Evolutionary conservation across 257 asterid species (phyloP), one percentile per base, ranked within the genome.

Genomic region (Orobanche coerulescens): DNA sequence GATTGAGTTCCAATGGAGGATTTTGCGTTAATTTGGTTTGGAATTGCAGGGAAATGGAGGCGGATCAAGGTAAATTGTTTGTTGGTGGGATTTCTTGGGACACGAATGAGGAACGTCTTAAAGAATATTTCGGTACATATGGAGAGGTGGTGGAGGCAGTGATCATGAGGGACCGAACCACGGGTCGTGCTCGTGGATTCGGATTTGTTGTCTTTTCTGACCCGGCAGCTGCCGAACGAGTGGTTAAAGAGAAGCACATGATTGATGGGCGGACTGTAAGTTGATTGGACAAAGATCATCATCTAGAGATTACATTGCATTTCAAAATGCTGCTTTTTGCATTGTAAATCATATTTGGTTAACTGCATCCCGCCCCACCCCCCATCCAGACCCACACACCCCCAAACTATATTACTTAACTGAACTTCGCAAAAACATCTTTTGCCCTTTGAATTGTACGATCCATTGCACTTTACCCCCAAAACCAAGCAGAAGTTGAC

Each of bases 11-110:
- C 37, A 13, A 15, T 52, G 64, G 11, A 36, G 14, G 47, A 23
- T 12, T 39, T 33, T 23, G 51, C 33, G 50, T 43, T 62, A 8
- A 67, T 53, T 31, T 58, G 23, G 25, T 39, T 13, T 52, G 57
- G 61, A 56, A 67, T 70, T 68, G 75, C 73, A 78, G 78, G 40
- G 53, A 61, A 6, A 82, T 82, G 88, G 85, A 82, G 72, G 62
- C 52, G n/a, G 88, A 82, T 69, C 82, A 71, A 68, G 83, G 97
- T 46, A 89, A 89, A 70, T 80, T 89, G 49, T 90, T 90, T 67
- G 64, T 90, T 39, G 97, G 97, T 75, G 96, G 97, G 74, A 90
- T 90, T 61, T 90, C 97, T 15, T 87, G 97, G 97, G 95, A 90
- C 71, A 90, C 97, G 4, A 81, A 90, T 65, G 97, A 89, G 72